Evolutionary conservation across 108 stramenopile species (phyloP), one percentile per base, ranked within the genome.

Genomic region (Pseudonitzschia pungens): DNA sequence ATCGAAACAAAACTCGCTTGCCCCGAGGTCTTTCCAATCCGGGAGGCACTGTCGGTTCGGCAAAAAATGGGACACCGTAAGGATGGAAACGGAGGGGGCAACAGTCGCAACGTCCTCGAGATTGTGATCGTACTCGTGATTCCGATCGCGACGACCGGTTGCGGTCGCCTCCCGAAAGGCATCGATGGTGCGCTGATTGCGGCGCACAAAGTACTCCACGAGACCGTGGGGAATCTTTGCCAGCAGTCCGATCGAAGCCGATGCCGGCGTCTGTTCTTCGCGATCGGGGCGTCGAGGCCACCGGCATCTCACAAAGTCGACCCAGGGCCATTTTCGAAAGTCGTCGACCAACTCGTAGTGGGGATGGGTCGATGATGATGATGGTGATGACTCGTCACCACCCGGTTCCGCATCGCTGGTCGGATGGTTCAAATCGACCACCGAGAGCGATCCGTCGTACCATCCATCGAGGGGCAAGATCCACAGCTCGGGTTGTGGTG

Each of bases 11-110:
- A 83, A 81, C 9, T 44, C 24, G 20, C 45, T 15, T 12, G 71
- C 52, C 0, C 64, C 0, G 41, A 81, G n/a, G 44, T 85, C 83
- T 31, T 79, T 82, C 87, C 87, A 88, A 65, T 88, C 87, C 0
- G 87, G 87, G 21, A 88, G 65, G 32, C 76, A 82, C 64, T 79
- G 82, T 29, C 78, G 57, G 53, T 81, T 85, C 16, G 87, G 84
- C 41, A 88, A 64, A 64, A 88, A 88, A 56, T 88, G 87, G n/a
- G 84, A 79, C 0, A 85, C 62, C n/a, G 87, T 83, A 63, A 88
- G 76, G 43, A 88, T 0, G 51, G 45, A 48, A 48, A 18, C 45
- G 18, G 14, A 11, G 45, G 45, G 6, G 2, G 2, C 36, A 36
- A 6, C 36, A 36, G 36, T 36, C 4, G 36, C 54, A 72, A 7